Conservation (phyloP, 2,329 filamentous ascomycete genomes). For the Capronia americana region DNA sequence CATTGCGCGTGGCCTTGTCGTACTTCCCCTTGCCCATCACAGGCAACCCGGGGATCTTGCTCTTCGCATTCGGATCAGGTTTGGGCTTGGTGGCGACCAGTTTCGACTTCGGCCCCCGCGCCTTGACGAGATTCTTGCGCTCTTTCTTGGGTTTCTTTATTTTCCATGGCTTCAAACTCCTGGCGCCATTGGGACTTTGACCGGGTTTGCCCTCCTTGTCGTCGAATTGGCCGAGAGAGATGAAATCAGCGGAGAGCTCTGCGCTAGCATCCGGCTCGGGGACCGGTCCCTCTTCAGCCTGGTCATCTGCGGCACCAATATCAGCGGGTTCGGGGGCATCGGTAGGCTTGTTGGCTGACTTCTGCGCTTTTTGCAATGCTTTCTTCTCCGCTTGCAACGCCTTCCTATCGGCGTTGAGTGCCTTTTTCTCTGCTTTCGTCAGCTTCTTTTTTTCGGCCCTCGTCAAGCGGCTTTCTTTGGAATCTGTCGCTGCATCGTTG, state of each 20-base stretch:
- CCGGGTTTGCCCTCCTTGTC: not conserved
- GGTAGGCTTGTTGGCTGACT: constrained; percentile 17
- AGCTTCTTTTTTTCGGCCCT: constrained; percentile 22
- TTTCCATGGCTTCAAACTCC: constrained; percentile 24
- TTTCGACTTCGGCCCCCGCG: constrained; percentile 31
- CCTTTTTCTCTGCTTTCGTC: constrained; percentile 14
- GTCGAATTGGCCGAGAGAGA: constrained; percentile 25
- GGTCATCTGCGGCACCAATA: constrained; percentile 4
- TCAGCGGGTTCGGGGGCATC: not conserved
- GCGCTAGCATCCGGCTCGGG: not conserved
- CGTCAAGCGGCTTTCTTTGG: not conserved
- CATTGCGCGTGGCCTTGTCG: constrained; percentile 29
- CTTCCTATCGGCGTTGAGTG: constrained; percentile 12
- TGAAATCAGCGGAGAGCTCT: constrained; percentile 29
- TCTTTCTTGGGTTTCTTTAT: constrained; percentile 33
- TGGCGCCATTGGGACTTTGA: not conserved
- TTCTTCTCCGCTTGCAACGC: constrained; percentile 9
- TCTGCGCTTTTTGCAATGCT: constrained; percentile 18
- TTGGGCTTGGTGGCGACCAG: constrained; percentile 27
- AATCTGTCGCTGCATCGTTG: not conserved
- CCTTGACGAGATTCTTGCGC: constrained; percentile 33
- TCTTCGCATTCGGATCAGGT: constrained; percentile 19
- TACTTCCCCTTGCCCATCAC: constrained; percentile 32
- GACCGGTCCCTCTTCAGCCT: not conserved
- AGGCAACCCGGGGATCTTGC: constrained; percentile 27